These are phyloP conservation scores for Amanita rubescens DNA, from an alignment of 768 basidiomycete species.

Conservation along the genomic window DNA sequence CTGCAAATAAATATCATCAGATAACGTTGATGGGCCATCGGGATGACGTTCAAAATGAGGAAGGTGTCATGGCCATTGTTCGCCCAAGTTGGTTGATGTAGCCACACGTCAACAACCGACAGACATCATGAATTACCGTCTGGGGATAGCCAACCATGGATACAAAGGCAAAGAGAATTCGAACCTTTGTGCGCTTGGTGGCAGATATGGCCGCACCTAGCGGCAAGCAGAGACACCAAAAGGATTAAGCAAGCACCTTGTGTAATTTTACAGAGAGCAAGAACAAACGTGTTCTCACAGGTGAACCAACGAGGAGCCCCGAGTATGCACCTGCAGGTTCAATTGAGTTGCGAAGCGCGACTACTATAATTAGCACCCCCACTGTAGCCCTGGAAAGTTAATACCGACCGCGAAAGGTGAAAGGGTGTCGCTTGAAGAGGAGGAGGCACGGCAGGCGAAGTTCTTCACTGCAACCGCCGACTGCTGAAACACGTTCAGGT, in stretches of 20 bases:
- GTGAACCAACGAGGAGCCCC: slow-evolving; percentile 21
- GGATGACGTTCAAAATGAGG: slow-evolving; percentile 7
- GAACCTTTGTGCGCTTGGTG: slow-evolving; percentile 44
- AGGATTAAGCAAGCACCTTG: slow-evolving; percentile 5
- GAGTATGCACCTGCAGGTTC: slow-evolving; percentile 51
- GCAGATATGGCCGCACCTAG: slow-evolving; percentile 71
- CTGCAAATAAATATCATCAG: slow-evolving; percentile 12
- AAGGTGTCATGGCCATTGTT: slow-evolving; percentile 22
- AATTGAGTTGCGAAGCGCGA: slow-evolving; percentile 14
- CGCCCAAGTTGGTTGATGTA: slow-evolving; percentile 20
- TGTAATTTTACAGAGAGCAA: slow-evolving; percentile 14
- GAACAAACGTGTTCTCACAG: slow-evolving; percentile 33
- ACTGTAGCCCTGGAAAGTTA: no score
- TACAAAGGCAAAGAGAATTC: slow-evolving; percentile 8
- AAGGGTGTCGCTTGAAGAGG: slow-evolving; percentile 15
- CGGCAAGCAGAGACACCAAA: slow-evolving; percentile 10
- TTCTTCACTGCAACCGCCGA: slow-evolving; percentile 5
- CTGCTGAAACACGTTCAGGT: neutral
- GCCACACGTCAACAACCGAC: slow-evolving; percentile 14
- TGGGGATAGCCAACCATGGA: neutral
- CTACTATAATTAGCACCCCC: neutral
- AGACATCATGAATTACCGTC: slow-evolving; percentile 5
- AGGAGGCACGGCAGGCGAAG: slow-evolving; percentile 9
- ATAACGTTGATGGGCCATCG: slow-evolving; percentile 6
- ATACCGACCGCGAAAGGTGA: neutral